phyloP scores from a whole-genome alignment of 2,329 filamentous ascomycete genomes.

The Whalleya microplaca region DNA sequence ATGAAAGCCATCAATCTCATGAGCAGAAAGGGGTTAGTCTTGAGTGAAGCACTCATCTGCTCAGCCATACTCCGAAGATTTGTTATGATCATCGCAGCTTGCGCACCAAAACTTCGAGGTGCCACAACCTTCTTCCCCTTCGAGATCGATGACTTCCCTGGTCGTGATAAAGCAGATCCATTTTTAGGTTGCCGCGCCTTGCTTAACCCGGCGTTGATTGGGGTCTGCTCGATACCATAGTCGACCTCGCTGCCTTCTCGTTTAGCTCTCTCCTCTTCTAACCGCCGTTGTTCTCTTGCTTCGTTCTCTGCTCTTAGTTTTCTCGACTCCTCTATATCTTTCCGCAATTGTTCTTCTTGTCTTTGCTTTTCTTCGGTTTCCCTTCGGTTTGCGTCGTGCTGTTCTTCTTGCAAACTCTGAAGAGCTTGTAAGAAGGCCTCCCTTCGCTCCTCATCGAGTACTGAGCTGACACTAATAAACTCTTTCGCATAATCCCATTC shows the following conservation, averaged over 20 bases:
- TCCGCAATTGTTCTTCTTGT: conserved; percentile 60
- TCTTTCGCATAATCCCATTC: conserved; percentile 96
- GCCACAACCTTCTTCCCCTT: conserved; percentile 39
- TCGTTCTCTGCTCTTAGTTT: conserved; percentile 62
- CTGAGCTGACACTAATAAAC: conserved; percentile 83
- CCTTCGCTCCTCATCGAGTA: conserved; percentile 88
- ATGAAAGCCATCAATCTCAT: conserved; percentile 76
- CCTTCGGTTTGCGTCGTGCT: conserved; percentile 69
- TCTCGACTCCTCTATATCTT: conserved; percentile 61
- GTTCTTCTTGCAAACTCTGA: conserved; percentile 82
- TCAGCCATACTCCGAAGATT: conserved; percentile 58
- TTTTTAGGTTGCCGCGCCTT: conserved; percentile 38
- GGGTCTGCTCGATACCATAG: conserved; percentile 67
- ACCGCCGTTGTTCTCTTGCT: conserved; percentile 53
- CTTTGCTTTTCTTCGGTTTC: conserved; percentile 62
- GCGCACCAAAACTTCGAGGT: conserved; percentile 46
- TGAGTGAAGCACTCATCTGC: conserved; percentile 53
- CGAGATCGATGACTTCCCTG: conserved; percentile 34
- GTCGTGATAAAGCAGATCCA: conserved; percentile 38
- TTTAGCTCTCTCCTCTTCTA: conserved; percentile 57
- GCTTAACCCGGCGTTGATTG: conserved; percentile 42
- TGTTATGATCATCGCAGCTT: conserved; percentile 56
- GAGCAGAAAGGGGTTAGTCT: conserved; percentile 60
- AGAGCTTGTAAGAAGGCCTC: conserved; percentile 88
- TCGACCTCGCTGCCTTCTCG: conserved; percentile 64